Evolutionary conservation across 2,329 filamentous ascomycete genomes (phyloP), one percentile per base, ranked within the genome.

Genomic region (Hypoxylon sp.): DNA sequence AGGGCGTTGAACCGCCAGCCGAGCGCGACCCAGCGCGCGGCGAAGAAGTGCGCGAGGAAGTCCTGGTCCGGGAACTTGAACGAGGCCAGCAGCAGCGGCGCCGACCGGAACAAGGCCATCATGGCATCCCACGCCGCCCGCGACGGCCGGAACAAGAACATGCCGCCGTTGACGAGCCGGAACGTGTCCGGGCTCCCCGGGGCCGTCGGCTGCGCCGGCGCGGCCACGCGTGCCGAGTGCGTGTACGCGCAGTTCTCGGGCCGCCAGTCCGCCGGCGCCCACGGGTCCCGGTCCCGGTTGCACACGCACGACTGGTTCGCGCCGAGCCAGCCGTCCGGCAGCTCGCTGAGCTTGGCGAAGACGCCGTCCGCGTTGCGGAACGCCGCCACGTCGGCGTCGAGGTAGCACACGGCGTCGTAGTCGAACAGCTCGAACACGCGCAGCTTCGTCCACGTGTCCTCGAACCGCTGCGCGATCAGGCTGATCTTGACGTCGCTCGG

Each of bases 41-140:
- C 64, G 62, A 81, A 84, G 49, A 79, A 81, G 35, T 75, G 74
- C 15, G 79, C 80, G 1, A 83, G 67, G 55, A 83, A 83, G 63
- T 83, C 81, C 65, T 83, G 81, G 58, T 82, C 80, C 0, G 81
- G 81, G 58, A 83, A 83, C 53, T 78, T 75, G 70, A 80, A 81
- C 0, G 67, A 73, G 13, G 73, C 68, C 0, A 83, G 68, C 17
- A 69, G 68, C 17, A 69, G 66, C 10, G 74, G 69, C 0, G 76
- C 70, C 3, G 70, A 73, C 27, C 75, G 67, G 64, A 81, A 80
- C 48, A 73, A 75, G 2, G 67, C 27, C 4, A 76, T 61, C 52
- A 83, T 79, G 8, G 72, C 69, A 2, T 69, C 47, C 63, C 77
- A 77, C 1, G 81, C 68, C 3, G 65, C 46, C 13, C 67, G 43